Evolutionary conservation across 306 rosid genomes (phyloP).

Genomic region (Ammopiptanthus mongolicus): DNA sequence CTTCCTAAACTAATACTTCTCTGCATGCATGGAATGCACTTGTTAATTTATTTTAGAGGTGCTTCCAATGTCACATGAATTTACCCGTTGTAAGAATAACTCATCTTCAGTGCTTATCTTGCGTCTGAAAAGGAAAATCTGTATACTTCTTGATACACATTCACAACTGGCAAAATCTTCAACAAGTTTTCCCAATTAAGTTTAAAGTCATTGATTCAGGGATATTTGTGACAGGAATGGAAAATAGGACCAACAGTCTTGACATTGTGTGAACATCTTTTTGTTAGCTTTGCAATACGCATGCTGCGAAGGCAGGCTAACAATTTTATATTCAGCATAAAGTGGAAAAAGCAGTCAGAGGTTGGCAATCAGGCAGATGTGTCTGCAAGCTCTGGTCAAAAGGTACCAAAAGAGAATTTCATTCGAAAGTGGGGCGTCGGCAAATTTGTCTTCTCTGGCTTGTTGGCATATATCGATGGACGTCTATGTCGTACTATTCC

Average conservation of each 20-base stretch:
- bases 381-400: constrained; percentile 19
- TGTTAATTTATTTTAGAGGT: constrained; percentile 2
- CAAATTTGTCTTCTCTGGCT: constrained; percentile 71
- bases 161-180: not conserved
- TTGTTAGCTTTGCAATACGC: constrained; percentile 91
- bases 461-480: constrained; percentile 88
- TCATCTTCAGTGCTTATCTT: not conserved
- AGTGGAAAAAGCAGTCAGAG: constrained; percentile 36
- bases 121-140: not conserved
- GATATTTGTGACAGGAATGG: constrained; percentile 62
- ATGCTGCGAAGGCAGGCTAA: constrained; percentile 61
- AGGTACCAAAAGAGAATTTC: constrained; percentile 32
- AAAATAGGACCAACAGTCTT: constrained; percentile 70
- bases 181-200: not conserved
- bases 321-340: constrained; percentile 41
- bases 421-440: constrained; percentile 63
- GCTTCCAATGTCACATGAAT: constrained; percentile 8
- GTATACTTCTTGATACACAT: not conserved
- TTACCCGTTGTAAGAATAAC: not conserved
- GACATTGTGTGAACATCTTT: constrained; percentile 81
- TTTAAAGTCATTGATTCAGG: constrained; percentile 7
- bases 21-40: not conserved
- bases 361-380: constrained; percentile 23
- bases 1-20: constrained; percentile 2
- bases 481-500: constrained; percentile 85